Percentiles rank a stretch among this genome's conserved stretches.
Conservation (phyloP, 805 yeast species). For the Saccharomycopsis javanensis region DNA sequence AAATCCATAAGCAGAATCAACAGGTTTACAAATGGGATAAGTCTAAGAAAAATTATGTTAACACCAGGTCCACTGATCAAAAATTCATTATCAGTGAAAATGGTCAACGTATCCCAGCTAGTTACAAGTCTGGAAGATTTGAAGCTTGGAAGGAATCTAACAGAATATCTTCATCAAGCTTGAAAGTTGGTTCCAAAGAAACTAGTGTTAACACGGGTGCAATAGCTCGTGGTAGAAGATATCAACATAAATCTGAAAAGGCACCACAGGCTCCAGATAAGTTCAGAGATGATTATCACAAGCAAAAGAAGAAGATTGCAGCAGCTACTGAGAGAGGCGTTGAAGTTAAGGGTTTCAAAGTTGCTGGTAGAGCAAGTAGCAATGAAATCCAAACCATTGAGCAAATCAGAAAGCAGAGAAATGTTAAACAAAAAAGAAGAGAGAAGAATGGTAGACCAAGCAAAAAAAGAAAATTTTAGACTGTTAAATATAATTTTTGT, state of each 20-base stretch:
- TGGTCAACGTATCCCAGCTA: constrained; percentile 87
- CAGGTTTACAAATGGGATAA: constrained; percentile 83
- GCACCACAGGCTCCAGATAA: constrained; percentile 92
- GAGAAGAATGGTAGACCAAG: constrained; percentile 82
- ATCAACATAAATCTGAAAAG: constrained; percentile 60
- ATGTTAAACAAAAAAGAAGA: constrained; percentile 54
- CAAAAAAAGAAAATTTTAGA: constrained; percentile 30
- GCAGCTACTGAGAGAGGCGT: constrained; percentile 72
- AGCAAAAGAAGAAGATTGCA: constrained; percentile 72
- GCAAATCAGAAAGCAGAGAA: constrained; percentile 72
- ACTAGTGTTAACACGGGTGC: constrained; percentile 20
- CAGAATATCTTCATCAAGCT: constrained; percentile 37
- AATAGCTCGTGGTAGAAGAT: constrained; percentile 37
- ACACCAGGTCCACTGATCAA: constrained; percentile 67
- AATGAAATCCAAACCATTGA: constrained; percentile 59
- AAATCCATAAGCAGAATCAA: constrained; percentile 52
- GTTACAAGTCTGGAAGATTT: constrained; percentile 81
- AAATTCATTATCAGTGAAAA: constrained; percentile 90
- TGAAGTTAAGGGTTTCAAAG: constrained; percentile 55
- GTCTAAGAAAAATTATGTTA: constrained; percentile 82
- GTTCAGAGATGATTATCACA: constrained; percentile 74
- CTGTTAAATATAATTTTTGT: background rate
- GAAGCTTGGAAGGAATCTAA: constrained; percentile 84
- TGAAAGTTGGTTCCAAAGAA: constrained; percentile 44
- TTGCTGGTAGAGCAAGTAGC: constrained; percentile 26